A percentile compares a stretch with the other conserved stretches of the same genome.
Evolutionary conservation across 768 basidiomycete species (phyloP).

Genomic region (Kwoniella europaea): DNA sequence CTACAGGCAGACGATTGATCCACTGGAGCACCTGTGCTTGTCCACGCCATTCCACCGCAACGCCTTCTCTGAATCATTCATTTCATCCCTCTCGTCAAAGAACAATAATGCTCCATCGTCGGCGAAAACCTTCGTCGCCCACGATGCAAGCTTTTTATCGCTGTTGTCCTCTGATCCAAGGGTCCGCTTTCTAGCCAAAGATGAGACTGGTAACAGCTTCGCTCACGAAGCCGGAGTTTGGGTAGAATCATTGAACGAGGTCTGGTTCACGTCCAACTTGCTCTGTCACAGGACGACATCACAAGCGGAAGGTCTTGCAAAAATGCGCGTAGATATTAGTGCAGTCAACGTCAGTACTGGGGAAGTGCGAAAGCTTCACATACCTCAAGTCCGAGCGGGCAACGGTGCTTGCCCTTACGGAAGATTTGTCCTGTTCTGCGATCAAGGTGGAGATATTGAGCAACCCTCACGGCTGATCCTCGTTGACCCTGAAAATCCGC

Average conservation of each 20-base stretch:
- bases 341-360: slow-evolving; percentile 8
- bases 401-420: slow-evolving; percentile 33
- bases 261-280: slow-evolving; percentile 37
- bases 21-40: slow-evolving; percentile 1
- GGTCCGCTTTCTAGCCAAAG: slow-evolving; percentile 9
- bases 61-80: slow-evolving; percentile 3
- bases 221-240: slow-evolving; percentile 38
- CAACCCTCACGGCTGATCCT: slow-evolving; percentile 25
- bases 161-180: slow-evolving; percentile 10
- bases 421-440: slow-evolving; percentile 31
- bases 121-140: slow-evolving; percentile 15
- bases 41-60: not conserved
- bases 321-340: slow-evolving; percentile 15
- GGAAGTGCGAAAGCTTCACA: not conserved
- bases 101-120: not conserved
- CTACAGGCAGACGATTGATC: not conserved
- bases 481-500: slow-evolving; percentile 22
- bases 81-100: not conserved
- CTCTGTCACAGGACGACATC: not conserved
- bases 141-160: slow-evolving; percentile 15
- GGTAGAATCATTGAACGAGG: slow-evolving; percentile 5
- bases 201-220: slow-evolving; percentile 10
- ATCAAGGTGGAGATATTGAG: slow-evolving; percentile 23
- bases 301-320: not conserved
- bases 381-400: not conserved